Evolutionary conservation across 2,329 filamentous ascomycete genomes (phyloP).

Genomic region (Hypoxylon sp.): DNA sequence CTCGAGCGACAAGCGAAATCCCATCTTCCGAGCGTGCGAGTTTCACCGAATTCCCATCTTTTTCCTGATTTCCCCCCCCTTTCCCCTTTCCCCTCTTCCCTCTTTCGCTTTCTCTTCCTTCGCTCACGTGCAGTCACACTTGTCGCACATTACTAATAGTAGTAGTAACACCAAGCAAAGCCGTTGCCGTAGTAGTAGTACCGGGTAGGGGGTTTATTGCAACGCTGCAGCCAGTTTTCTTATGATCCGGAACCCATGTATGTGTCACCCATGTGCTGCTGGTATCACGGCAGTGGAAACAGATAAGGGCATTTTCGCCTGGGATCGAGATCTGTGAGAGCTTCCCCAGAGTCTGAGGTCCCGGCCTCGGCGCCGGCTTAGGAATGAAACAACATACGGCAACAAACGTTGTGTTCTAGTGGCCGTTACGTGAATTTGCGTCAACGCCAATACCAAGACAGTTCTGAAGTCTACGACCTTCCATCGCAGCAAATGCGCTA

Average conservation of each 20-base stretch:
- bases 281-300: constrained; percentile 17
- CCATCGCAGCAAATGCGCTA: constrained; percentile 16
- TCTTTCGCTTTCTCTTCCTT: constrained; percentile 2
- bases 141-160: neutral
- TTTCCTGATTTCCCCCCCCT: too few species aligned
- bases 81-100: constrained; percentile 16
- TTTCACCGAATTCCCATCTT: constrained; percentile 41
- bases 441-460: constrained; percentile 2
- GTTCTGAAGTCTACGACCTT: neutral
- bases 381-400: neutral
- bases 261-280: constrained; percentile 33
- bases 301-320: constrained; percentile 21
- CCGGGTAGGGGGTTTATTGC: constrained; percentile 14
- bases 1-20: constrained; percentile 24
- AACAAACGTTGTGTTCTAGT: constrained; percentile 15
- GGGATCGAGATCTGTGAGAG: constrained; percentile 44
- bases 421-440: constrained; percentile 27
- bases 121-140: constrained; percentile 16
- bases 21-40: constrained; percentile 33
- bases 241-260: constrained; percentile 24
- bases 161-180: neutral
- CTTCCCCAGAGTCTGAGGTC: constrained; percentile 8
- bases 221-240: constrained; percentile 15
- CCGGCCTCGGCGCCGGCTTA: constrained; percentile 9
- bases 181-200: constrained; percentile 9